Percentiles rank a stretch among this genome's conserved stretches.
These are phyloP conservation scores for Strigomonas oncopelti DNA, from an alignment of 208 protist genomes.

Conservation along the genomic window DNA sequence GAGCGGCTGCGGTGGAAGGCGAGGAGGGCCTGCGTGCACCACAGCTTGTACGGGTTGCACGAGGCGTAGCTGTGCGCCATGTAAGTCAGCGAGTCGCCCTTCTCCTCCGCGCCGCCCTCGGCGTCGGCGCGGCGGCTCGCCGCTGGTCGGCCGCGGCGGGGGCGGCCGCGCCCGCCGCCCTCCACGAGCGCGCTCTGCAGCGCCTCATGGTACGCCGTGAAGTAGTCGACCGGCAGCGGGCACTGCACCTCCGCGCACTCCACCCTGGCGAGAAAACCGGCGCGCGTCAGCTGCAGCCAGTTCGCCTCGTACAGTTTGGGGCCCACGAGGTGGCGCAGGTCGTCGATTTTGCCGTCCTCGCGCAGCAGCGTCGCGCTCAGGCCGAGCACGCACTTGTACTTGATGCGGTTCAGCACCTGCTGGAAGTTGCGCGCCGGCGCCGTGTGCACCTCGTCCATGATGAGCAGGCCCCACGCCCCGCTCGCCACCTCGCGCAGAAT, in stretches of 20 bases:
- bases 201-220: conserved; percentile 48
- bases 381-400: conserved; percentile 98
- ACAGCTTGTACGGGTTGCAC: conserved; percentile 91
- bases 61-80: conserved; percentile 44
- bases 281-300: conserved; percentile 96
- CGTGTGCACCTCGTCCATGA: conserved; percentile 99
- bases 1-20: conserved; percentile 93
- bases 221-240: conserved; percentile 87
- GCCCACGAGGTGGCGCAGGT: conserved; percentile 98
- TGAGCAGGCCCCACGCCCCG: conserved; percentile 96
- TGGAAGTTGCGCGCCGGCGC: conserved; percentile 96
- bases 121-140: background rate
- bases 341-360: conserved; percentile 98
- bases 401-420: conserved; percentile 88
- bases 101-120: background rate
- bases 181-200: conserved; percentile 14
- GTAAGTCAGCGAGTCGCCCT: conserved; percentile 15
- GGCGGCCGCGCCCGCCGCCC: conserved; percentile 2
- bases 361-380: conserved; percentile 95
- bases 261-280: conserved; percentile 96
- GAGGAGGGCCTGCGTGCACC: conserved; percentile 91
- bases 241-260: conserved; percentile 98
- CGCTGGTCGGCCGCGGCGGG: background rate
- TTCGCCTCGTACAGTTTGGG: conserved; percentile 99
- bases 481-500: conserved; percentile 55